Evolutionary conservation across 2,329 filamentous ascomycete genomes (phyloP), one percentile per base, ranked within the genome.

Genomic region (Colletotrichum truncatum): DNA sequence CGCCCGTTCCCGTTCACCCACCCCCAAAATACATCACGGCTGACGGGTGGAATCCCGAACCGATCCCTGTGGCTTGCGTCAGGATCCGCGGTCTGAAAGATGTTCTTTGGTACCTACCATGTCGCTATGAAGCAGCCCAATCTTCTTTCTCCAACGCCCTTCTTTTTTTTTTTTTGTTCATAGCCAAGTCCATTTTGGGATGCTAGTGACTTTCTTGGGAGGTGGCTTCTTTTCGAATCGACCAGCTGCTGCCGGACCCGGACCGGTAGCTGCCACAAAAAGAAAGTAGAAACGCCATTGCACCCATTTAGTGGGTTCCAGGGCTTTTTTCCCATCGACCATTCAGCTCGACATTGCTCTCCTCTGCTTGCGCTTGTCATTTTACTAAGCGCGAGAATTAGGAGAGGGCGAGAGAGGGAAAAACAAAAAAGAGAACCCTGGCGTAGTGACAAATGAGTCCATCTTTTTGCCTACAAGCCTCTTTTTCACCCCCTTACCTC

Each of bases 31-130:
- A 21, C 41, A 43, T 65, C 21, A 21, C 18, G 39, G 54, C 23
- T 32, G 32, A 25, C 26, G 12, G 41, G 25, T 41, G n/a, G 16
- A 48, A 46, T 39, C 25, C 23, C 12, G 39, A 36, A 48, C 32
- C 41, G 39, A 36, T 54, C 32, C 41, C 41, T 25, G 34, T 55
- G 57, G 26, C 49, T 65, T 48, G 62, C 56, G 23, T 34, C 25
- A 53, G 39, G 10, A 55, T 36, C 7, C 38, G 23, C 32, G 21
- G 26, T 18, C 25, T 52, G 25, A 51, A 25, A 25, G 32, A 26
- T 52, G 25, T 26, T 18, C 12, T 12, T 49, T 7, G n/a, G 39
- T 51, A 43, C 26, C 25, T 39, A 53, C 18, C n/a, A 34, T 55
- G 45, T 21, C 23, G n/a, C 36, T 30, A 48, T 36, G 11, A 25